A percentile compares a stretch with the other conserved stretches of the same genome.
phyloP scores from a whole-genome alignment of 305 asterid genomes.

The Coffea humblotiana region DNA sequence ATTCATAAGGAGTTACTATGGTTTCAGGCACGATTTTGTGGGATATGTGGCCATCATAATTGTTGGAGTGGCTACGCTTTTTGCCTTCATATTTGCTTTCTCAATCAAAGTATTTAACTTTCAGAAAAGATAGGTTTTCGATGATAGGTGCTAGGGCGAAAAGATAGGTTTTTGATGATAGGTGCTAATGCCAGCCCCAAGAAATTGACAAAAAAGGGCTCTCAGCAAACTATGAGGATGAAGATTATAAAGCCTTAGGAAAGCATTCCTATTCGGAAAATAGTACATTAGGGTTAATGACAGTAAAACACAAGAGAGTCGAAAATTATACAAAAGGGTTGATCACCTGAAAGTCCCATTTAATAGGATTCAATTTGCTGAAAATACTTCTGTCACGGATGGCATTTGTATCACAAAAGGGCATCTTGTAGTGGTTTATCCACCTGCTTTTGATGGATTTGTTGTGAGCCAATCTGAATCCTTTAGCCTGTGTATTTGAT shows the following conservation, averaged over 20 bases:
- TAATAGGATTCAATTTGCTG: too few relatives aligned
- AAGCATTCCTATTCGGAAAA: too few relatives aligned
- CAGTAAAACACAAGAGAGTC: too few relatives aligned
- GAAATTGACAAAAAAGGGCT: too few relatives aligned
- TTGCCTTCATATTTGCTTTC: constrained; percentile 38
- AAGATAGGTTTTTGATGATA: too few relatives aligned
- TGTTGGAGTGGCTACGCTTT: constrained; percentile 37
- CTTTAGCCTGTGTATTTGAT: background rate
- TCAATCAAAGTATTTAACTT: constrained; percentile 46
- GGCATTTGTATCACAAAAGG: background rate
- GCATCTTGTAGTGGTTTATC: background rate
- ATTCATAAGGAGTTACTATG: constrained; percentile 39
- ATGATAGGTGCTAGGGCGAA: background rate
- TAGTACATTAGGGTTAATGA: too few relatives aligned
- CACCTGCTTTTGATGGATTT: background rate
- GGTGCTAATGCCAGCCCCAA: too few relatives aligned
- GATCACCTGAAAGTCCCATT: too few relatives aligned
- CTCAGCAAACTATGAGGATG: too few relatives aligned
- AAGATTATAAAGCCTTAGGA: too few relatives aligned
- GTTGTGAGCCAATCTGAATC: background rate
- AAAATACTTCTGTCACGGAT: too few relatives aligned
- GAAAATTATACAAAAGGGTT: too few relatives aligned
- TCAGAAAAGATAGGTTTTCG: constrained; percentile 37
- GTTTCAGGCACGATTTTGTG: constrained; percentile 45
- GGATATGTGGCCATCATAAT: constrained; percentile 39